Percentiles rank a stretch among this genome's conserved stretches.
Conservation (phyloP, 108 stramenopile genomes). For the Skeletonema marinoi region DNA sequence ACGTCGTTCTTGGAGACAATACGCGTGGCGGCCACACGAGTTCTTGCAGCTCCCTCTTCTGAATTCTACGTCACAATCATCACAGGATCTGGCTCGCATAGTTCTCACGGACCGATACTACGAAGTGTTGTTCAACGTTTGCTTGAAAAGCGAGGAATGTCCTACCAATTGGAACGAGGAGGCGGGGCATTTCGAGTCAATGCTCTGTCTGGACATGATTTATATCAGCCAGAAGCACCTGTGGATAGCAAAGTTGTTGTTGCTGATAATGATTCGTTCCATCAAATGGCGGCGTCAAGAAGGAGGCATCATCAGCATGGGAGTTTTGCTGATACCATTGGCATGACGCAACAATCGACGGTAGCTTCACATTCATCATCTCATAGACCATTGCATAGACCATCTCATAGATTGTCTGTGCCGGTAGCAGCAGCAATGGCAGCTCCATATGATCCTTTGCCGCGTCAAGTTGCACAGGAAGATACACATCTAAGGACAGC, state of each 20-base stretch:
- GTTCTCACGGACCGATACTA: constrained; percentile 59
- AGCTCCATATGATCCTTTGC: constrained; percentile 27
- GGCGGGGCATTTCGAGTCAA: constrained; percentile 63
- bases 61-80: constrained; percentile 31
- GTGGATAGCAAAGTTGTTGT: constrained; percentile 32
- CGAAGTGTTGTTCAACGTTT: constrained; percentile 51
- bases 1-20: constrained; percentile 38
- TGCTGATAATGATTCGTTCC: constrained; percentile 32
- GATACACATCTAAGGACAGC: constrained; percentile 19
- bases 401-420: constrained; percentile 1
- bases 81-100: constrained; percentile 56
- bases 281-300: constrained; percentile 23
- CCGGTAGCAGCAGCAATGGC: constrained; percentile 4
- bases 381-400: not conserved
- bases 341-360: not conserved
- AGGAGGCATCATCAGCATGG: not conserved
- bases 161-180: constrained; percentile 37
- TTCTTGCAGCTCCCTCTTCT: not conserved
- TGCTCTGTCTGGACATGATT: constrained; percentile 60
- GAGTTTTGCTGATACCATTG: constrained; percentile 10
- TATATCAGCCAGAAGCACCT: constrained; percentile 37
- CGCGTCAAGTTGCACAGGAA: constrained; percentile 28
- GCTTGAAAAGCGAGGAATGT: constrained; percentile 64
- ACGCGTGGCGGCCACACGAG: constrained; percentile 6
- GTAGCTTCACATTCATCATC: not conserved